Percentiles rank a stretch among this genome's conserved stretches.
phyloP scores from a whole-genome alignment of 1,284 basidiomycete genomes.

The Cerioporus squamosus region DNA sequence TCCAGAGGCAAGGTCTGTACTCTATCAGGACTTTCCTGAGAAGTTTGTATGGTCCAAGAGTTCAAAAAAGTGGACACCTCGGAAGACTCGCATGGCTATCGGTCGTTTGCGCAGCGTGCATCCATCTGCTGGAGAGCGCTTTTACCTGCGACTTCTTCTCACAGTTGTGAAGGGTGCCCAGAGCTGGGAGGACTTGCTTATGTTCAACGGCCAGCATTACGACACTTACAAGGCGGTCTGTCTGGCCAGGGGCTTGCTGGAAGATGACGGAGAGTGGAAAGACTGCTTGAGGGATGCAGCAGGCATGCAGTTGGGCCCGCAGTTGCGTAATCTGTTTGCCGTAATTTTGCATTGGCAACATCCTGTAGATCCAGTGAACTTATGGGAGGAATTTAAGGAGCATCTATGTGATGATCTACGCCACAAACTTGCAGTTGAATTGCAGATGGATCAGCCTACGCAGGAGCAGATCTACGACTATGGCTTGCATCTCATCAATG shows the following conservation, averaged over 20 bases:
- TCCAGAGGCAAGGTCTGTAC: conserved; percentile 29
- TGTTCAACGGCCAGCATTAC: conserved; percentile 24
- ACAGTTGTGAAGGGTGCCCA: conserved; percentile 36
- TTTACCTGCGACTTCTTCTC: conserved; percentile 40
- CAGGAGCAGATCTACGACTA: conserved; percentile 42
- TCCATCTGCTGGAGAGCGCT: conserved; percentile 34
- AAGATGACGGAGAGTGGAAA: conserved; percentile 50
- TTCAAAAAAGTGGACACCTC: conserved; percentile 32
- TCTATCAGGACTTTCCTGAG: conserved; percentile 33
- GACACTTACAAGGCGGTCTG: conserved; percentile 39
- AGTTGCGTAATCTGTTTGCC: conserved; percentile 40
- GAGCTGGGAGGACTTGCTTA: conserved; percentile 36
- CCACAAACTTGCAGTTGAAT: conserved; percentile 18
- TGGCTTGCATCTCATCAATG: conserved; percentile 41
- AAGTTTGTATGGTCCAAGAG: conserved; percentile 27
- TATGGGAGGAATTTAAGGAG: conserved; percentile 41
- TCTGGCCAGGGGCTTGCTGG: conserved; percentile 43
- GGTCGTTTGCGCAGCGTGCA: conserved; percentile 36
- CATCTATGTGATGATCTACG: conserved; percentile 45
- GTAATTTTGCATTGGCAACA: conserved; percentile 40
- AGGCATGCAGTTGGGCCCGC: conserved; percentile 42
- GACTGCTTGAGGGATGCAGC: conserved; percentile 47
- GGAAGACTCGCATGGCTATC: conserved; percentile 27
- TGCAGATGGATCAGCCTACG: conserved; percentile 24
- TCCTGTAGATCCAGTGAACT: conserved; percentile 34